Conservation (phyloP, 495 filamentous ascomycete species). For the Hypoxylon crocopeplum region DNA sequence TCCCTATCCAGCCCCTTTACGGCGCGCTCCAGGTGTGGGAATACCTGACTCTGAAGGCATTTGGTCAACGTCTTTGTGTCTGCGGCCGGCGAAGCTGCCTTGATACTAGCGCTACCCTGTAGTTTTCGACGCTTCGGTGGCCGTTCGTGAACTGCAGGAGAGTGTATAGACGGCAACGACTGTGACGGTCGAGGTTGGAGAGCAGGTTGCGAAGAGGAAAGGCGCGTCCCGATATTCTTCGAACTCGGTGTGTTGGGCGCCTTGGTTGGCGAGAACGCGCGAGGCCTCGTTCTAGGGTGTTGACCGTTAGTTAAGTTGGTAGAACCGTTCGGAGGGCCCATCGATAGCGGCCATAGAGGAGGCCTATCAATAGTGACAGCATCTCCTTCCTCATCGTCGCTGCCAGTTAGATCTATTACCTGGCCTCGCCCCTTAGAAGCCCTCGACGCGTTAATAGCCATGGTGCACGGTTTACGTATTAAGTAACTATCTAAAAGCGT, state of each 20-base stretch:
- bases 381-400: constrained; percentile 7
- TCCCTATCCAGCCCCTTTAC: constrained; percentile 18
- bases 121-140: constrained; percentile 25
- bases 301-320: background rate
- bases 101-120: background rate
- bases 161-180: background rate
- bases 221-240: background rate
- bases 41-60: constrained; percentile 45
- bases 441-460: constrained; percentile 16
- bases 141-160: background rate
- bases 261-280: background rate
- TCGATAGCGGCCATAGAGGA: background rate
- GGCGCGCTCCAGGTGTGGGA: constrained; percentile 44
- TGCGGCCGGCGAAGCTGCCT: background rate
- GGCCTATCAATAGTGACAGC: background rate
- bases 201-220: background rate
- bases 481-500: constrained; percentile 6
- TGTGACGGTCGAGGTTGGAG: background rate
- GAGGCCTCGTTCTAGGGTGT: background rate
- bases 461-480: constrained; percentile 7
- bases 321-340: background rate
- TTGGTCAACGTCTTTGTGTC: constrained; percentile 23
- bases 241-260: background rate
- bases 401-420: constrained; percentile 14
- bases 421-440: background rate